Evolutionary conservation across 2,329 filamentous ascomycete genomes (phyloP).

Genomic region (Colletotrichum brevisporum): DNA sequence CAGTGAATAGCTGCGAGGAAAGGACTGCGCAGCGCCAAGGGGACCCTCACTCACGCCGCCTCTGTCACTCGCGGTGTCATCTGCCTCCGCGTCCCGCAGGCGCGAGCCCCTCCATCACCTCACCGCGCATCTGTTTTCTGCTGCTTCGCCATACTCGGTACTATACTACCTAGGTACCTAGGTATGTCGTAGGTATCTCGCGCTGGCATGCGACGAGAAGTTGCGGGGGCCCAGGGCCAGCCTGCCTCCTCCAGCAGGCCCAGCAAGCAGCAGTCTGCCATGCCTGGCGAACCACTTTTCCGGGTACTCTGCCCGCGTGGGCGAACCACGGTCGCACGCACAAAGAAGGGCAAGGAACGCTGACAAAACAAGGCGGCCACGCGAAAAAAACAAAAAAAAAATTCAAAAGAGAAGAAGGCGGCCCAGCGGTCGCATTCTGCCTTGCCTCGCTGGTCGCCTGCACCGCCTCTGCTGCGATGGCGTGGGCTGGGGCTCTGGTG

Average conservation of each 20-base stretch:
- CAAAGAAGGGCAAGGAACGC: not conserved
- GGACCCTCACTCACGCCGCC: constrained; percentile 7
- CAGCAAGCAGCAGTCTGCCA: not conserved
- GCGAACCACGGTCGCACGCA: constrained; percentile 34
- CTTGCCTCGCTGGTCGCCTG: constrained; percentile 35
- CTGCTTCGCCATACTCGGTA: constrained; percentile 12
- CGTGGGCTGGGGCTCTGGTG: no score
- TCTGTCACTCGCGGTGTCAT: not conserved
- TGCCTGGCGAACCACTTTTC: constrained; percentile 29
- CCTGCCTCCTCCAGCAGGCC: not conserved
- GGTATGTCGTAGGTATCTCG: no score
- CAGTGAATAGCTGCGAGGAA: constrained; percentile 29
- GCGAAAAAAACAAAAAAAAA: constrained; percentile 16
- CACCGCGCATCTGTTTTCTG: constrained; percentile 8
- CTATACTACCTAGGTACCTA: no score
- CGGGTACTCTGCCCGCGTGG: constrained; percentile 24
- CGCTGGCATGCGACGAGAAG: not conserved
- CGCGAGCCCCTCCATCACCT: constrained; percentile 6
- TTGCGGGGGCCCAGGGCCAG: constrained; percentile 1
- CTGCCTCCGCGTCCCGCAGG: not conserved
- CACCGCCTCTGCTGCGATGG: constrained; percentile 24
- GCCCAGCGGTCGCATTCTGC: constrained; percentile 30
- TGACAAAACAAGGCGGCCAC: constrained; percentile 26
- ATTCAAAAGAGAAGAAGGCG: constrained; percentile 8
- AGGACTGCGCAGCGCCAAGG: constrained; percentile 38